Evolutionary conservation across 768 basidiomycete species (phyloP), one percentile per base, ranked within the genome.

Genomic region (Lactarius vividus): DNA sequence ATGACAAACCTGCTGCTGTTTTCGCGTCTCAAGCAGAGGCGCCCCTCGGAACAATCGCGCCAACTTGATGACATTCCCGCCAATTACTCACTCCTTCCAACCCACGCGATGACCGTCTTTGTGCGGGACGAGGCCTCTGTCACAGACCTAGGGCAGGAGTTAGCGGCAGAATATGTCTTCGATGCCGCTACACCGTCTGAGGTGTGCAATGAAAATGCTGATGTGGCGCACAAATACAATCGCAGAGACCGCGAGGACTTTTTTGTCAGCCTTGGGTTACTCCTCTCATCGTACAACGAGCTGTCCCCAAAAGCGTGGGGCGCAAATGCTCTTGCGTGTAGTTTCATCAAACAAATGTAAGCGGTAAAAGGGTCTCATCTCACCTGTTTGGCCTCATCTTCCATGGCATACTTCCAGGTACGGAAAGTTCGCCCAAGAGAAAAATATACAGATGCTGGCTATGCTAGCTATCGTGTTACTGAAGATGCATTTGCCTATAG

Each of bases 361-460:
- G 76, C 70, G 55, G 11, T 23, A 5, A 15, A 23, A n/a, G 11
- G 10, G 35, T n/a, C 40, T 52, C 57, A n/a, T 53, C 4, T 7
- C 6, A 31, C 18, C 15, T 26, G 10, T 15, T 52, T 52, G 28
- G 29, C 37, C 37, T 70, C 26, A 62, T 65, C 31, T 42, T 39
- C 15, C 18, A 40, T 64, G 49, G n/a, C 26, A 26, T 26, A 7
- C 23, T 11, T 29, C 16, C 54, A 86, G 85, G 67, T 80, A 84
- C 40, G 64, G 69, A 4, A 79, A 83, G 63, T 76, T 83, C 35
- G 74, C 77, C 16, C 70, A 67, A 8, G 79, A 77, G 39, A 91
- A 84, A 71, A 91, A 94, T 71, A 74, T 93, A 1, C 91, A 94
- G 71, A 87, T 92, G 86, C 79, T 94, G 18, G 91, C 89, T 0